phyloP scores from a whole-genome alignment of 1,284 basidiomycete genomes.

The Pseudozyma pruni region DNA sequence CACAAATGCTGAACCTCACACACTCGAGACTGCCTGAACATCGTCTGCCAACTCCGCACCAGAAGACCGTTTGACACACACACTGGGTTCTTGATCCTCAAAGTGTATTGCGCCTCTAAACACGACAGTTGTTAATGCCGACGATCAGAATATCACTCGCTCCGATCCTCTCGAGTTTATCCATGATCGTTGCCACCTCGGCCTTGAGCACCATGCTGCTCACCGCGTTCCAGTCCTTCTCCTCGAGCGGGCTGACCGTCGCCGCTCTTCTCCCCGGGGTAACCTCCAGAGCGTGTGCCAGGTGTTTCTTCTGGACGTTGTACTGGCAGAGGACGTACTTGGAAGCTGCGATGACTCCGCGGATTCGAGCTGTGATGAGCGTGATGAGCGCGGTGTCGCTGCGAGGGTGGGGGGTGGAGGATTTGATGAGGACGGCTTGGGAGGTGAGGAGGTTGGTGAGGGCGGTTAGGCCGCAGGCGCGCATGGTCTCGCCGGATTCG shows the following conservation, averaged over 20 bases:
- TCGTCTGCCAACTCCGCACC: too few species aligned
- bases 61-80: too few species aligned
- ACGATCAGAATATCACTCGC: conserved; percentile 91
- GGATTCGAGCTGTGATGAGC: conserved; percentile 85
- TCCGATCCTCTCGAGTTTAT: conserved; percentile 81
- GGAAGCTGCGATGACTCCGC: conserved; percentile 89
- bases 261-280: conserved; percentile 91
- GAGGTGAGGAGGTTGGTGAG: conserved; percentile 83
- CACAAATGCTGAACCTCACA: too few species aligned
- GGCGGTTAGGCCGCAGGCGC: conserved; percentile 91
- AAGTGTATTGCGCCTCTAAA: conserved; percentile 73
- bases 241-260: conserved; percentile 87
- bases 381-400: conserved; percentile 76
- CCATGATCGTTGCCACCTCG: conserved; percentile 87
- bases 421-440: conserved; percentile 93
- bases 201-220: conserved; percentile 91
- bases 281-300: conserved; percentile 76
- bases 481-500: conserved; percentile 99
- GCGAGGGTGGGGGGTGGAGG: conserved; percentile 75
- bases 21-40: too few species aligned
- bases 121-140: conserved; percentile 91
- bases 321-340: conserved; percentile 92
- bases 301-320: conserved; percentile 79
- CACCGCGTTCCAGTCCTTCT: conserved; percentile 86
- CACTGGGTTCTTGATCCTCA: too few species aligned